Percentiles rank a stretch among this genome's conserved stretches.
Evolutionary conservation across 2,329 filamentous ascomycete species (phyloP).

Genomic region (Sporothrix globosa): DNA sequence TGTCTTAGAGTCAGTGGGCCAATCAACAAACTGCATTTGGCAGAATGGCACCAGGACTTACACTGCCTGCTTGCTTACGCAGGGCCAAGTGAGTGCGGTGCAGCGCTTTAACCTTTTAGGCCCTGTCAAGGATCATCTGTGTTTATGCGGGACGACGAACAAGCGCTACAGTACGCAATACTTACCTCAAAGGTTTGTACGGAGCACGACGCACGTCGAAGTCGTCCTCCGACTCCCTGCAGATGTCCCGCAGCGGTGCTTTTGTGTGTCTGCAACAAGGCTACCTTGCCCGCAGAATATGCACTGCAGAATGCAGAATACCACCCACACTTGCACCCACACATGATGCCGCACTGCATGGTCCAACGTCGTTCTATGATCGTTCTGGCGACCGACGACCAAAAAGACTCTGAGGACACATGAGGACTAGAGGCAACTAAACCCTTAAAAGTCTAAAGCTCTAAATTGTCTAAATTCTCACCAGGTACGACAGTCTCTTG

Average conservation of each 20-base stretch:
- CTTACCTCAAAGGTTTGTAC: too few species aligned
- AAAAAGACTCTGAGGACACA: not conserved
- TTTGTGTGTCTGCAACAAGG: not conserved
- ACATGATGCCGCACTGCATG: constrained; percentile 7
- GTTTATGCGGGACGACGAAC: too few species aligned
- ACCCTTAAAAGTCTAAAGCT: not conserved
- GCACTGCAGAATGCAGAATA: not conserved
- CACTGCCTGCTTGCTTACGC: not conserved
- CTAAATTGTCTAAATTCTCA: not conserved
- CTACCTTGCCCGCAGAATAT: not conserved
- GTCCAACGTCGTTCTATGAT: constrained; percentile 20
- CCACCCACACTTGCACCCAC: constrained; percentile 11
- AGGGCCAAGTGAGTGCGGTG: not conserved
- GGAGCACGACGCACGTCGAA: too few species aligned
- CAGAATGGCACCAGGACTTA: constrained; percentile 7
- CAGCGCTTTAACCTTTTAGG: not conserved
- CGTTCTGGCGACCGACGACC: constrained; percentile 27
- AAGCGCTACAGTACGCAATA: too few species aligned
- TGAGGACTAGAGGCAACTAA: too few species aligned
- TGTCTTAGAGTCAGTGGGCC: not conserved
- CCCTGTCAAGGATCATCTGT: too few species aligned
- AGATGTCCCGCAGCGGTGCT: not conserved
- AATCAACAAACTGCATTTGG: not conserved
- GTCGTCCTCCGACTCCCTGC: constrained; percentile 1
- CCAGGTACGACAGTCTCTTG: constrained; percentile 3